Evolutionary conservation across 2,329 filamentous ascomycete genomes (phyloP).

Genomic region (Parastagonospora avenae): DNA sequence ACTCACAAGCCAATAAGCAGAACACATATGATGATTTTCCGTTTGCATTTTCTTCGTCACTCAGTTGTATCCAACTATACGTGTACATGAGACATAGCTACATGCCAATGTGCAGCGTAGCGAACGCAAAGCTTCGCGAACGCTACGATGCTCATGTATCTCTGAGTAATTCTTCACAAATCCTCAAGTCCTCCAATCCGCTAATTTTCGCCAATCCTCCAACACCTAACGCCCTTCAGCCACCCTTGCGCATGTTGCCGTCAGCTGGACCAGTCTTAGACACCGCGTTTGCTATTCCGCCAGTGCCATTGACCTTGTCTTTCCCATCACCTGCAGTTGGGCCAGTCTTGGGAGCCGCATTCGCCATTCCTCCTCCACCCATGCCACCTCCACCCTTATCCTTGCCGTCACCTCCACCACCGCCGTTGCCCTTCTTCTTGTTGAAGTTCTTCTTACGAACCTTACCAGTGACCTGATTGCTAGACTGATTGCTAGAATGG

Average conservation of each 20-base stretch:
- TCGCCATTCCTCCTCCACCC: background rate
- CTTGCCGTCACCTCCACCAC: background rate
- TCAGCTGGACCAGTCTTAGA: background rate
- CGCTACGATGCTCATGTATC: background rate
- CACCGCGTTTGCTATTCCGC: background rate
- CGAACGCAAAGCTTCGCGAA: background rate
- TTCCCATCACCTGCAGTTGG: background rate
- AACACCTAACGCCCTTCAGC: background rate
- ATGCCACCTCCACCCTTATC: background rate
- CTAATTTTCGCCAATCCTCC: too few species aligned
- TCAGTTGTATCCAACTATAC: background rate
- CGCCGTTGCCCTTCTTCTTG: background rate
- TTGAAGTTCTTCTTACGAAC: background rate
- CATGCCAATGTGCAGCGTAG: background rate
- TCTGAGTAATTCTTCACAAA: too few species aligned
- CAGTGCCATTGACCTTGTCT: background rate
- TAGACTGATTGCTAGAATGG: background rate
- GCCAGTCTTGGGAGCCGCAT: background rate
- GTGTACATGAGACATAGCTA: background rate
- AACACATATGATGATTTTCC: background rate
- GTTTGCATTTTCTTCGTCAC: background rate
- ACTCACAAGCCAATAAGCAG: background rate
- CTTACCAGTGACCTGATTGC: background rate
- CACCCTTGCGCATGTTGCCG: background rate
- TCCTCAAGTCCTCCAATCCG: too few species aligned